phyloP scores from a whole-genome alignment of 805 yeast genomes.

The Candida maris region DNA sequence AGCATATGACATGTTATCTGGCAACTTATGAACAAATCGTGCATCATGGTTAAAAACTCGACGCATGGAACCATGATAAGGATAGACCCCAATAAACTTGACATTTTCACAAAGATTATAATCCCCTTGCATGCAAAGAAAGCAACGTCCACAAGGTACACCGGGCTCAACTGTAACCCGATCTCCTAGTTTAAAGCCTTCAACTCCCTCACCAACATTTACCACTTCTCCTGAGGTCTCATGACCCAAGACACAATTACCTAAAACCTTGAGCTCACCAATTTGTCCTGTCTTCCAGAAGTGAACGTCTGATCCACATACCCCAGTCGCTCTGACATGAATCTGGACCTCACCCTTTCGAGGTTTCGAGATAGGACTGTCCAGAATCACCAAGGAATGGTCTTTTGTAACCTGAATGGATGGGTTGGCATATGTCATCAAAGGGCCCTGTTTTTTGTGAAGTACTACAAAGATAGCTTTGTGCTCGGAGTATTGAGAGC shows the following conservation, averaged over 20 bases:
- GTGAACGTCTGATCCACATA: conserved; percentile 73
- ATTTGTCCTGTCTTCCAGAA: conserved; percentile 63
- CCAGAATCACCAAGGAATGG: conserved; percentile 13
- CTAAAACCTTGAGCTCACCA: conserved; percentile 40
- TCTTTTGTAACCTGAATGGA: conserved; percentile 18
- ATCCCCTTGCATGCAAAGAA: conserved; percentile 36
- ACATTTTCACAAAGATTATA: conserved; percentile 39
- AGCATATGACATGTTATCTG: conserved; percentile 41
- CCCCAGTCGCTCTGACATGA: conserved; percentile 62
- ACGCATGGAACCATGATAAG: conserved; percentile 37
- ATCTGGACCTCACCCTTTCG: conserved; percentile 46
- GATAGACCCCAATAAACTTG: conserved; percentile 35
- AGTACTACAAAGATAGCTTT: too few species aligned
- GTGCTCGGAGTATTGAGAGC: too few species aligned
- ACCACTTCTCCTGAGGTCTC: conserved; percentile 44
- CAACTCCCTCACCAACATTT: conserved; percentile 46
- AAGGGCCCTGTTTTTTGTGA: background rate
- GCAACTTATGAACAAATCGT: conserved; percentile 35
- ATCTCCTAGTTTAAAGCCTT: conserved; percentile 41
- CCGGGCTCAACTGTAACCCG: conserved; percentile 53
- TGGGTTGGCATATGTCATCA: conserved; percentile 12
- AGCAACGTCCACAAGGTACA: conserved; percentile 43
- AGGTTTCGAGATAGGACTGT: conserved; percentile 23
- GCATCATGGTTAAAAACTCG: conserved; percentile 33
- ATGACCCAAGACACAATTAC: conserved; percentile 39